phyloP scores from a whole-genome alignment of 2,329 filamentous ascomycete species.

The Pyrenophora teres region DNA sequence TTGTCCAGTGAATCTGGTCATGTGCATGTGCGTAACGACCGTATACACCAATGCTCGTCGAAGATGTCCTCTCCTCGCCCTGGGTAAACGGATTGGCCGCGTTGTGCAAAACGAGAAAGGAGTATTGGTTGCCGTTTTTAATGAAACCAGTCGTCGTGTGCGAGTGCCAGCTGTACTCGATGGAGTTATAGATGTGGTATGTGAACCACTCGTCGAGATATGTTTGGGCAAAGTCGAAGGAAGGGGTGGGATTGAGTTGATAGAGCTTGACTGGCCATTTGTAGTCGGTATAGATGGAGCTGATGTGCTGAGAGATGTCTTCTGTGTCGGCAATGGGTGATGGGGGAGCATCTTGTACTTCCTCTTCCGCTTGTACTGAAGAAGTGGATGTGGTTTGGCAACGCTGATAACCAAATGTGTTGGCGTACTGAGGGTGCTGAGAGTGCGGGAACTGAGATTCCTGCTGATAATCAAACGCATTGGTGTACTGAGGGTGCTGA shows the following conservation, averaged over 20 bases:
- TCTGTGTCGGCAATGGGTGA: constrained; percentile 3
- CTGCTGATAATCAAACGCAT: no score
- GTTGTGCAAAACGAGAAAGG: constrained; percentile 37
- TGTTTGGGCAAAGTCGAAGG: constrained; percentile 17
- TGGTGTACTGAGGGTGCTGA: no score
- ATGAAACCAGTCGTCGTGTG: constrained; percentile 35
- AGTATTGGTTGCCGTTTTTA: constrained; percentile 16
- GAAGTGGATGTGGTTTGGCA: no score
- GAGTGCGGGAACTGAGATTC: no score
- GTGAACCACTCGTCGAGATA: constrained; percentile 16
- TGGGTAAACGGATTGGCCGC: constrained; percentile 29
- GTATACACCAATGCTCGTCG: constrained; percentile 34
- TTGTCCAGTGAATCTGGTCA: constrained; percentile 35
- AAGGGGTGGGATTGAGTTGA: constrained; percentile 14
- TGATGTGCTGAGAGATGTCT: constrained; percentile 20
- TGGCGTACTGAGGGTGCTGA: no score
- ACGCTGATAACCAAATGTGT: no score
- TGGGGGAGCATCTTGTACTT: neutral
- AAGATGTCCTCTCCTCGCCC: neutral
- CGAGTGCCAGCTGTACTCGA: constrained; percentile 13
- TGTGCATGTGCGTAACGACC: constrained; percentile 21
- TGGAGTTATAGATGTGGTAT: constrained; percentile 6
- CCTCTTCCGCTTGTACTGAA: no score
- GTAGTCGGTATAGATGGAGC: constrained; percentile 26
- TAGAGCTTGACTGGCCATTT: constrained; percentile 30